These are phyloP conservation scores for Penicillium cataractarum DNA, from an alignment of 495 filamentous ascomycete genomes.

Conservation along the genomic window DNA sequence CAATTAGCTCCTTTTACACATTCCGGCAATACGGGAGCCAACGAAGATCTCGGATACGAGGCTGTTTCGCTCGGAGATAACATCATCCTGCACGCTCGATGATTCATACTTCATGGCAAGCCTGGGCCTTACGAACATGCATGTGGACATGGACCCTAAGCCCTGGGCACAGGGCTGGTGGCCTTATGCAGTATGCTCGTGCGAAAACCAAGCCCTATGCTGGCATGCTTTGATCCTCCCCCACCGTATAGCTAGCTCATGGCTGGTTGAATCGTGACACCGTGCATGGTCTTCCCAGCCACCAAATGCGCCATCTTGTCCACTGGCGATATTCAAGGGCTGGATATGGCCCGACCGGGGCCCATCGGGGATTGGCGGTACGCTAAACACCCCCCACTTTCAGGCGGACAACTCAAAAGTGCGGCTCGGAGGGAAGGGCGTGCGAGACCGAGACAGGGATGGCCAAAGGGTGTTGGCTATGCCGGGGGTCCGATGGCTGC, in stretches of 20 bases:
- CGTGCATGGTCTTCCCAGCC: slow-evolving; percentile 1
- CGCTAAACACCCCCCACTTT: neutral
- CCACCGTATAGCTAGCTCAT: neutral
- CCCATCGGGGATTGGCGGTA: neutral
- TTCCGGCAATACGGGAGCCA: neutral
- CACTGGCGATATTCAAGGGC: too few relatives aligned
- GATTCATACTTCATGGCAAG: slow-evolving; percentile 8
- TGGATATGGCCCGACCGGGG: slow-evolving; percentile 2
- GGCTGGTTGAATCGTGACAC: neutral
- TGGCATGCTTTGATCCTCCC: neutral
- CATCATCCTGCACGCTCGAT: slow-evolving; percentile 21
- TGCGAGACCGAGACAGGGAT: slow-evolving; percentile 30
- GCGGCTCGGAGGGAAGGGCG: slow-evolving; percentile 24
- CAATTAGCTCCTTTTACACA: neutral
- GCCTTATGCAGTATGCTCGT: neutral
- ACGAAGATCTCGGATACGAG: neutral
- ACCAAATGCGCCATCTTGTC: neutral
- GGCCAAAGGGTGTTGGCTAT: slow-evolving; percentile 11
- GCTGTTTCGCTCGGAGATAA: slow-evolving; percentile 9
- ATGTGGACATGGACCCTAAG: slow-evolving; percentile 6
- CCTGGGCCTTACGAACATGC: neutral
- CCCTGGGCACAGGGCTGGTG: too few relatives aligned
- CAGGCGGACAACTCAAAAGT: slow-evolving; percentile 23
- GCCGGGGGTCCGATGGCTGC: slow-evolving; percentile 17
- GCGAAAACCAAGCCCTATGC: neutral